Base-by-base conservation (phyloP, 495 filamentous ascomycete genomes). In the Penicillium angulare region DNA sequence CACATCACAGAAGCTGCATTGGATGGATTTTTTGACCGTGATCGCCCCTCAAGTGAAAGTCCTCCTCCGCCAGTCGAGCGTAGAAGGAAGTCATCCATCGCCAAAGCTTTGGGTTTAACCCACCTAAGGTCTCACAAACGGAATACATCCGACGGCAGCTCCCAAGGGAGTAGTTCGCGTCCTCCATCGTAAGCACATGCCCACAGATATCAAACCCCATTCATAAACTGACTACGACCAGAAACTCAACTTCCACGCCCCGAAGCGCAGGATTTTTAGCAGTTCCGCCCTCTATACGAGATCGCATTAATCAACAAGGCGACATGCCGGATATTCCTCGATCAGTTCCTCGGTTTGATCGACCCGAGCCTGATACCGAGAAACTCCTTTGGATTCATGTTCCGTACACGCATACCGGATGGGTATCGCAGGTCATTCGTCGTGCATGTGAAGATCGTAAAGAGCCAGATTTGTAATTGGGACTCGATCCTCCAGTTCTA, bases 341-440 rank as follows among this genome's bases (percentile, higher is more conserved):
- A 24, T 52, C 55, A 17, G 43, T 63, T 4, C 67, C 65, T 27
- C 57, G 73, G 3, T 73, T 76, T 47, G 68, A 71, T 47, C 59
- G 68, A 22, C 71, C 74, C 5, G 70, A 71, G 40, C 56, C 65
- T 33, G 66, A 60, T 12, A 72, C 61, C 0, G 72, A 76, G 43
- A 70, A 83, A 57, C 76, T 86, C 29, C 73, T 80, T 46, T 88
- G 84, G 85, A 79, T 86, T 31, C 85, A 88, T 57, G 63, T 86
- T 22, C 83, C 83, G 0, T 87, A 79, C 50, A 87, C 79, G 3
- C 82, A 86, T 61, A 78, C 84, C 2, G 74, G 76, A 6, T 88
- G 84, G 84, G 84, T 86, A 10, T 81, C 79, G 20, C 57, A 52
- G 17, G 49, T 66, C 12, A 61, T 65, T 5, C 49, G 56, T 0